Evolutionary conservation across 345 rosid genomes (phyloP).

Genomic region (Rhodamnia argentea): DNA sequence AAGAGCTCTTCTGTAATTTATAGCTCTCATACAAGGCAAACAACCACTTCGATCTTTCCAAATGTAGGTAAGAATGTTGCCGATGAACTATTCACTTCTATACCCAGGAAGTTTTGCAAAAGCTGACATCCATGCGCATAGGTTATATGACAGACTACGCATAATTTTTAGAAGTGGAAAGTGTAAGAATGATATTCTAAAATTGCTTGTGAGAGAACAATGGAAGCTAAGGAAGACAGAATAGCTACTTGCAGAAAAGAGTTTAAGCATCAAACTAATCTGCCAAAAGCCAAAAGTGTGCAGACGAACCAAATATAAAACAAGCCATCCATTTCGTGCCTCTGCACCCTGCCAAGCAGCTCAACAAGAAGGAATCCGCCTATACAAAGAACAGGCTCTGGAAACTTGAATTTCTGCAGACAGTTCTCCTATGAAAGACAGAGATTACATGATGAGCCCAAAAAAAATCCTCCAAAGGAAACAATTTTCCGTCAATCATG

Average conservation of each 20-base stretch:
- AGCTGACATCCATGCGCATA: not conserved
- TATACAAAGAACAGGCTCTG: conserved; percentile 80
- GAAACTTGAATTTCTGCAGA: conserved; percentile 72
- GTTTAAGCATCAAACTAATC: not conserved
- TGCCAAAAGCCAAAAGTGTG: not conserved
- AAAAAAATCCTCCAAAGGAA: not conserved
- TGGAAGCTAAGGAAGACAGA: not conserved
- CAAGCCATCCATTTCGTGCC: conserved; percentile 63
- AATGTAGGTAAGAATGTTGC: not conserved
- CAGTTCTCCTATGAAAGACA: conserved; percentile 50
- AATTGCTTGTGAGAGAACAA: not conserved
- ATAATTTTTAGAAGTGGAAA: not conserved
- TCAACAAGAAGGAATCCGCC: conserved; percentile 76
- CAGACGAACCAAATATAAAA: conserved; percentile 74
- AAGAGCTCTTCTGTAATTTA: not conserved
- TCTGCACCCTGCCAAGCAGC: conserved; percentile 86
- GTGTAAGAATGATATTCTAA: not conserved
- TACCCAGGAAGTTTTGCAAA: not conserved
- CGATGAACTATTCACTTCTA: not conserved
- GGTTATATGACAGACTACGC: not conserved
- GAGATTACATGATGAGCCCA: not conserved
- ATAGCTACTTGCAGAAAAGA: not conserved
- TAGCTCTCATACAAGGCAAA: not conserved
- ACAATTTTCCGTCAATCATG: not conserved
- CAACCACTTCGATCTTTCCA: not conserved